These are phyloP conservation scores for Parmales sp. DNA, from an alignment of 108 stramenopile species.

Conservation along the genomic window DNA sequence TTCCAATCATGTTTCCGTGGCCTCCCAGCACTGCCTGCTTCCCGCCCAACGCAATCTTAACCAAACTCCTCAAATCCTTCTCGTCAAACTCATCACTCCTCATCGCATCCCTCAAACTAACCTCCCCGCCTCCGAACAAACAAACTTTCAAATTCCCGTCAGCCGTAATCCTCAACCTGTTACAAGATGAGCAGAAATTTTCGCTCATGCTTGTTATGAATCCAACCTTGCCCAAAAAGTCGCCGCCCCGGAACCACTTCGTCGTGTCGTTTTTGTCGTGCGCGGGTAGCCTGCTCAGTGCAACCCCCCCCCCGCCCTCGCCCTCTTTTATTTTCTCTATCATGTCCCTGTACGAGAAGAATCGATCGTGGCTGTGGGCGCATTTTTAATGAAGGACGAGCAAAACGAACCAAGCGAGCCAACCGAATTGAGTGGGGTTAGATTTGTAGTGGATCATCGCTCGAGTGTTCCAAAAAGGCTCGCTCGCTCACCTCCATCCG, in stretches of 20 bases:
- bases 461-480: too few relatives aligned
- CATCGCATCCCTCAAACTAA: constrained; percentile 73
- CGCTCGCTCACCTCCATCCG: too few relatives aligned
- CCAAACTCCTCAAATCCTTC: constrained; percentile 11
- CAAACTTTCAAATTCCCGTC: constrained; percentile 95
- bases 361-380: constrained; percentile 51
- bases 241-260: constrained; percentile 72
- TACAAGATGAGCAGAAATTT: constrained; percentile 94
- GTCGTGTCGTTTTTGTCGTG: constrained; percentile 91
- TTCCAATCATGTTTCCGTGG: not conserved
- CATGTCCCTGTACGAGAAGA: constrained; percentile 80
- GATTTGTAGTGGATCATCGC: too few relatives aligned
- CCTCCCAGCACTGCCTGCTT: not conserved
- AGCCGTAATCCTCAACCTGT: constrained; percentile 91
- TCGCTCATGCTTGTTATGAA: constrained; percentile 98
- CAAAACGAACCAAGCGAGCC: too few relatives aligned
- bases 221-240: constrained; percentile 55
- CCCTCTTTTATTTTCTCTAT: constrained; percentile 31
- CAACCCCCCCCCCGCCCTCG: constrained; percentile 15
- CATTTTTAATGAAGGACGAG: too few relatives aligned
- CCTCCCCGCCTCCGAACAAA: constrained; percentile 79
- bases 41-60: not conserved
- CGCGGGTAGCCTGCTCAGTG: constrained; percentile 25
- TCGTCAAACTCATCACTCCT: constrained; percentile 39
- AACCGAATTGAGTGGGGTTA: too few relatives aligned